Evolutionary conservation across 805 yeast genomes (phyloP), one percentile per base, ranked within the genome.

Genomic region (Peterozyma xylosa): DNA sequence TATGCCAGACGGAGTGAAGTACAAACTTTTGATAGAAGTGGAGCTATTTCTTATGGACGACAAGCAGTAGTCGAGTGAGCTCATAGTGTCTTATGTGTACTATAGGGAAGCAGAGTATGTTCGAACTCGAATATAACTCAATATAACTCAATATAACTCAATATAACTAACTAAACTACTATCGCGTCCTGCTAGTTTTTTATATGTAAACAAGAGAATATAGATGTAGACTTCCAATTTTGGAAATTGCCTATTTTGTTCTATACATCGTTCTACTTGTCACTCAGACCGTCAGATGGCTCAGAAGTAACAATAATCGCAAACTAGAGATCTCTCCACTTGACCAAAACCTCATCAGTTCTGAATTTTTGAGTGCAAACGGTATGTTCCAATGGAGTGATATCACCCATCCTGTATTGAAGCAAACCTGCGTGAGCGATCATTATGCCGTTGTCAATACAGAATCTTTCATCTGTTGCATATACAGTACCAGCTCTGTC

Each of bases 361-460:
- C 99, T 71, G 63, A 88, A 93, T 57, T 93, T 74, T 62, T 93
- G 99, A 0, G 96, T 85, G 53, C 96, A 93, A 2, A 86, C 90
- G 1, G 96, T 84, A 45, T 86, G 78, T 27, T 67, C 59, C 40
- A 91, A 53, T 6, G 68, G 71, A 21, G 66, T 73, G 2, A 77
- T 76, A 45, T 77, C 79, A 1, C 97, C 96, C 73, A 82, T 84
- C 53, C 98, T 71, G 57, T 79, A 89, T 42, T 85, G 86, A 47
- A 93, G 61, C 39, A 93, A 66, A 0, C 99, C 99, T 0, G 99
- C 98, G 56, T 93, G 99, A 0, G 99, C 99, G 55, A 93, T 93
- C 99, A 93, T 93, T 34, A 91, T 93, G 10, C 99, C 99, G 57
- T 93, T 93, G 59, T 93, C 99, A 37, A 93, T 93, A 64, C 99